Percentiles rank a stretch among this genome's conserved stretches.
These are phyloP conservation scores for Chrysopogon serrulatus DNA, from an alignment of 176 grass and related monocot genomes.

Conservation along the genomic window DNA sequence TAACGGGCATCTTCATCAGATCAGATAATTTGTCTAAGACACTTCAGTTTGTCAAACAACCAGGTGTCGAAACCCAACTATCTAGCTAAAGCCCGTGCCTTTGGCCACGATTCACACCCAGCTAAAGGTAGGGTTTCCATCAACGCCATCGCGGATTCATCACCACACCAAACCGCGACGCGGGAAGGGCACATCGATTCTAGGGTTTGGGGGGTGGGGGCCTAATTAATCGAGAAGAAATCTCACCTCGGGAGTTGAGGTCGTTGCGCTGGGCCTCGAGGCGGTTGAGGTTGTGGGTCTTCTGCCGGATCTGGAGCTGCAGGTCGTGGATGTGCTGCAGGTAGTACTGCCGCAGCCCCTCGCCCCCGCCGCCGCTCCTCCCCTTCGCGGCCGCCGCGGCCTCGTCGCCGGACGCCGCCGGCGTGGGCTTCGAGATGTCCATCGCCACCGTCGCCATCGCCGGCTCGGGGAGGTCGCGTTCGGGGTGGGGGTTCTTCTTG, in stretches of 20 bases:
- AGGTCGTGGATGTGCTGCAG: constrained; percentile 97
- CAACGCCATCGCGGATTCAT: not conserved
- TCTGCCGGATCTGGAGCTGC: constrained; percentile 86
- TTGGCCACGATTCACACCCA: not conserved
- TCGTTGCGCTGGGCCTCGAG: constrained; percentile 98
- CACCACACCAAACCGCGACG: not conserved
- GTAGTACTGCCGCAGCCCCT: constrained; percentile 93
- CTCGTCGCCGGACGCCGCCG: constrained; percentile 35
- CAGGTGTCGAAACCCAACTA: not conserved
- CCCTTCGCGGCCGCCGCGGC: constrained; percentile 34
- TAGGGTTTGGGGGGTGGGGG: constrained; percentile 26
- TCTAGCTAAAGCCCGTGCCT: not conserved
- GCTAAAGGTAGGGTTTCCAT: constrained; percentile 6
- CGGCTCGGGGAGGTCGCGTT: not conserved
- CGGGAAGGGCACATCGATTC: not conserved
- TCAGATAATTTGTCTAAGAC: not conserved
- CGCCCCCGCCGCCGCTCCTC: constrained; percentile 48
- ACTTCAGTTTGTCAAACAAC: not conserved
- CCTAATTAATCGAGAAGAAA: not conserved
- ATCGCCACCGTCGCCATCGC: constrained; percentile 70
- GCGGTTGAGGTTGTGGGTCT: constrained; percentile 94
- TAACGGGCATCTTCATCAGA: not conserved
- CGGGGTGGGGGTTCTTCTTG: constrained; percentile 14
- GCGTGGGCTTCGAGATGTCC: constrained; percentile 52
- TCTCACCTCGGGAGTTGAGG: constrained; percentile 84